These are phyloP conservation scores for Tetracladium marchalianum DNA, from an alignment of 495 filamentous ascomycete species.

Conservation along the genomic window DNA sequence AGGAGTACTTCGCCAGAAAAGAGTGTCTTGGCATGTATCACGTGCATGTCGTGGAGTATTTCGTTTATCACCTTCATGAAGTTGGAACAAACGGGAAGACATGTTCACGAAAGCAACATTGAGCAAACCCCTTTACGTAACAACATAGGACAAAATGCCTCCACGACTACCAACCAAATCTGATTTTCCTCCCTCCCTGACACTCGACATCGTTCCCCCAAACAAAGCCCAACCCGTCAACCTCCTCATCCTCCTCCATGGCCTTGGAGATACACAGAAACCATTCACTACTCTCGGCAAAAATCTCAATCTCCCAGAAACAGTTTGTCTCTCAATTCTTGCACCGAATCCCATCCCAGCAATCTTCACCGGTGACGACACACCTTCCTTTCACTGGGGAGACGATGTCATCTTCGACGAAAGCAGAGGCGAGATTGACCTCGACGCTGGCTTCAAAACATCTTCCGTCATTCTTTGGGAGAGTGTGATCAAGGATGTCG, in stretches of 20 bases:
- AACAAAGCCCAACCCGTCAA: conserved; percentile 43
- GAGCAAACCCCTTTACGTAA: conserved; percentile 20
- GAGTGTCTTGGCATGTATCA: no score
- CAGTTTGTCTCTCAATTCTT: conserved; percentile 64
- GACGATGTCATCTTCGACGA: conserved; percentile 70
- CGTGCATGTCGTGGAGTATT: no score
- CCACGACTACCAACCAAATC: conserved; percentile 2
- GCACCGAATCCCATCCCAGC: conserved; percentile 67
- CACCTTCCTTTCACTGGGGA: conserved; percentile 69
- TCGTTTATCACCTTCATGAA: no score
- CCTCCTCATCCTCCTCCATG: conserved; percentile 82
- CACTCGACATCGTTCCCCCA: conserved; percentile 24
- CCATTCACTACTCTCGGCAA: conserved; percentile 63
- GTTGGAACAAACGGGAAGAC: no score
- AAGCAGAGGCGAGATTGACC: conserved; percentile 54
- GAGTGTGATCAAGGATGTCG: conserved; percentile 42
- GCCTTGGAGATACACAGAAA: conserved; percentile 67
- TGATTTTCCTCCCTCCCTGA: conserved; percentile 15
- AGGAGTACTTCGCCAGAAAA: no score
- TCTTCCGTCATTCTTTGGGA: conserved; percentile 30
- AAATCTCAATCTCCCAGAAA: conserved; percentile 73
- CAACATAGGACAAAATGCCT: conserved; percentile 15
- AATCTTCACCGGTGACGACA: conserved; percentile 46
- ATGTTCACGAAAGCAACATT: conserved; percentile 34
- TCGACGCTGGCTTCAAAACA: conserved; percentile 66